A percentile compares a stretch with the other conserved stretches of the same genome.
Evolutionary conservation across 2,329 filamentous ascomycete genomes (phyloP).

Genomic region (Fusarium chuoi): DNA sequence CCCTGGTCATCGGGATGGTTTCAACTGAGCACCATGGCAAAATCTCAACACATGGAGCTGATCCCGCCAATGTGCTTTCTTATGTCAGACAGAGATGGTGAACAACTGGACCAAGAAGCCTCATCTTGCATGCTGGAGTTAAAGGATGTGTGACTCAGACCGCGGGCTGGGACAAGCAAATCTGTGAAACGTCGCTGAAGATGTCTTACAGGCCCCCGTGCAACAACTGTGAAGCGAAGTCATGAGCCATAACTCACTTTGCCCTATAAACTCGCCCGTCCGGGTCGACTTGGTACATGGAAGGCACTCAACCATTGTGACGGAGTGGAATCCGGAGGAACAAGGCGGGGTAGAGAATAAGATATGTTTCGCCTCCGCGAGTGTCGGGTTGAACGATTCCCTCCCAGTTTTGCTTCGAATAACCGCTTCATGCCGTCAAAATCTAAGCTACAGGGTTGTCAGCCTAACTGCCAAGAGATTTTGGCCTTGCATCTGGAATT

Average conservation of each 20-base stretch:
- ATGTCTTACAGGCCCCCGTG: conserved; percentile 36
- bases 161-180: conserved; percentile 27
- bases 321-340: conserved; percentile 11
- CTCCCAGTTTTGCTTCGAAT: conserved; percentile 28
- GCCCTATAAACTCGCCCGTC: conserved; percentile 17
- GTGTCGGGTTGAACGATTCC: conserved; percentile 30
- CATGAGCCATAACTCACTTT: conserved; percentile 29
- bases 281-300: not conserved
- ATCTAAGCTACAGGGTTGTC: conserved; percentile 14
- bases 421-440: conserved; percentile 28
- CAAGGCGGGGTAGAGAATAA: conserved; percentile 26
- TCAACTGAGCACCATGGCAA: conserved; percentile 17
- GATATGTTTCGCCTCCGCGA: conserved; percentile 33
- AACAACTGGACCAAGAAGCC: conserved; percentile 6
- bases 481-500: not conserved
- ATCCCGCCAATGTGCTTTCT: conserved; percentile 6
- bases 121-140: conserved; percentile 8
- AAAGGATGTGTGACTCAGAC: conserved; percentile 13
- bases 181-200: conserved; percentile 31
- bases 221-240: conserved; percentile 41
- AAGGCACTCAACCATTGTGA: not conserved
- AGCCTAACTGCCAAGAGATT: not conserved
- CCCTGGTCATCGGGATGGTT: conserved; percentile 23
- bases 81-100: not conserved
- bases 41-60: conserved; percentile 11